Base-by-base conservation (phyloP, 2,329 filamentous ascomycete genomes). In the Penicillium sp. region DNA sequence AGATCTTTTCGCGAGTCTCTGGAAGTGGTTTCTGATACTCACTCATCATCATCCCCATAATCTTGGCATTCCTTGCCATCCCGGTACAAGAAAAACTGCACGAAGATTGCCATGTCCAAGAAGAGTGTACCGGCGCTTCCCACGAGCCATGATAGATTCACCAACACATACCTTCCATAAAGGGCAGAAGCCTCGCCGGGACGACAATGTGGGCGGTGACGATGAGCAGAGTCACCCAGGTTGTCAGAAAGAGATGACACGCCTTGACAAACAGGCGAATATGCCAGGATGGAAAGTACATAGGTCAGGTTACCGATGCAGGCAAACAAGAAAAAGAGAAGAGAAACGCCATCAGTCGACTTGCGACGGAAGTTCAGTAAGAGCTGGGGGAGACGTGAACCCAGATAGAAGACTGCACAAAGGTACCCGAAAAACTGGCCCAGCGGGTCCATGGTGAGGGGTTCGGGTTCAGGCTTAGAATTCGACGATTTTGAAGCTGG, bases 321-420 rank as follows among this genome's bases (percentile, higher is more conserved):
- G 4, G 94, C 94, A 71, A 99, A 97, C 19, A 97, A 80, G 78
- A 97, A 97, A 76, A 97, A 99, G 10, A 97, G 82, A 77, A 97
- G 87, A 61, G 90, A 93, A 18, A 99, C 88, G 3, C 94, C 94
- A 52, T 97, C 92, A 1, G 92, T 97, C 39, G 88, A 92, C 77
- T 96, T 96, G 59, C 94, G 88, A 18, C 90, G 86, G 78, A 91
- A 96, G 74, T 97, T 99, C 49, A 97, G 84, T 7, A 97, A 81
- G 1, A 99, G 81, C 76, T 99, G 94, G 0, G 94, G 94, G 6
- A 97, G 76, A 8, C 94, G 88, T 0, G 90, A 94, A 19, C 91
- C 91, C 10, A 97, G 89, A 69, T 99, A 97, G 5, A 97, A 81
- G 1, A 85, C 79, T 2, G 94, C 92, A 75, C 93, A 97, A 44